Base-by-base conservation (phyloP, 139 green algal genomes). In the Picochlorum costavermella region DNA sequence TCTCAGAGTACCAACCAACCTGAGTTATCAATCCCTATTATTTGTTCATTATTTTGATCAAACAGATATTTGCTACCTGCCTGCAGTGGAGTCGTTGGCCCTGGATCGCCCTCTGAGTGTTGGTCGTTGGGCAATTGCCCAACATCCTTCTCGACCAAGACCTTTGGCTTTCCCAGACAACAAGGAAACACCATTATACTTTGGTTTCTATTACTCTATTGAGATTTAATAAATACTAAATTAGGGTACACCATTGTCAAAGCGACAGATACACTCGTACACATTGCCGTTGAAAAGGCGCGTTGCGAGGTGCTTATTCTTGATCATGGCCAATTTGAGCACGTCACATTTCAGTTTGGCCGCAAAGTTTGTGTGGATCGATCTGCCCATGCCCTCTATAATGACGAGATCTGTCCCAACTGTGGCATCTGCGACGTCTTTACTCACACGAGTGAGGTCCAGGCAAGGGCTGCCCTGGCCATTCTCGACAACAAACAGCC, bases 281-380 rank as follows among this genome's bases (percentile, higher is more conserved):
- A 97, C 73, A 2, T 79, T 62, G 9, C 92, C 90, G 2, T 65
- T 62, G 60, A 96, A 95, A 31, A 98, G 76, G 31, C 63, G 75
- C 25, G 81, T 63, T 1, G 92, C 92, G 14, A 98, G 66, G 12
- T 87, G 77, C 64, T 83, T 67, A 16, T 94, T 98, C 73, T 98
- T 98, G 57, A 98, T 92, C 91, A 98, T 96, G 11, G 92, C 91
- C 31, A 99, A 84, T 83, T 98, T 97, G 43, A 99, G 72, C 1
- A 73, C 65, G 67, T 96, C 86, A 65, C 92, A 97, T 30, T 71
- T 83, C 72, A 95, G 86, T 11, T 37, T 56, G 2, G 82, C 75
- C 6, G 65, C 56, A 50, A 87, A 71, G 74, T 95, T 96, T 37
- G 88, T 94, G 73, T 94, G 88, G 31, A 99, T 76, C 9, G 88